Evolutionary conservation across 345 rosid species (phyloP), one percentile per base, ranked within the genome.

Genomic region (Eucalyptus erythrocorys): DNA sequence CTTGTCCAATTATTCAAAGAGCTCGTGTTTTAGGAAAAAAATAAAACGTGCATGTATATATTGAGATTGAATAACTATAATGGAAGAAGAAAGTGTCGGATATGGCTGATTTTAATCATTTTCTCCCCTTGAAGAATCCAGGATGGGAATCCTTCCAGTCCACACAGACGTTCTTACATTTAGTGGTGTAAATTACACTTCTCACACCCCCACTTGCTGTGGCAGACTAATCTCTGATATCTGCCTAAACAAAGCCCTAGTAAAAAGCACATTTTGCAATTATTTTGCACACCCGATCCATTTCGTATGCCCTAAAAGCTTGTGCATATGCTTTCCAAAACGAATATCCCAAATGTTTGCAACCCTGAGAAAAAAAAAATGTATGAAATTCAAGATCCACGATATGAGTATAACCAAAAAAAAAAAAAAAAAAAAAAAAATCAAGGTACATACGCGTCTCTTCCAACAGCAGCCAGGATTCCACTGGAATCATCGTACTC

Each of bases 291-390:
- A 97, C 99, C 99, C 93, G 90, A 98, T 96, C 99, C 99, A 98
- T 91, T 95, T 97, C 59, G 99, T 93, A 88, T 98, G 99, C 57
- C 99, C 99, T 80, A 92, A 93, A 90, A 98, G 94, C 93, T 95
- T 97, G 95, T 98, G 99, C 98, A 98, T 97, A 93, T 96, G 99
- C 92, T 93, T 94, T 88, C 99, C 99, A 45, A 99, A 96, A 89
- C 99, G 99, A 87, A 98, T 95, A 90, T 98, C 99, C 98, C 98
- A 98, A 91, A 98, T 94, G 91, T 95, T 98, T 86, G 98, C 99
- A 88, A 95, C 90, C 90, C 99, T 98, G 95, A 91, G 66, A 88
- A 87, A 87, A 42, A 22, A 61, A 37, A 22, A 50, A 87, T 87
- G 86, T 5, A 68, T 51, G 61, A 86, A 86, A 32, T 68, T 57